Base-by-base conservation (phyloP, 345 rosid species). In the Eucalyptus urophylla region DNA sequence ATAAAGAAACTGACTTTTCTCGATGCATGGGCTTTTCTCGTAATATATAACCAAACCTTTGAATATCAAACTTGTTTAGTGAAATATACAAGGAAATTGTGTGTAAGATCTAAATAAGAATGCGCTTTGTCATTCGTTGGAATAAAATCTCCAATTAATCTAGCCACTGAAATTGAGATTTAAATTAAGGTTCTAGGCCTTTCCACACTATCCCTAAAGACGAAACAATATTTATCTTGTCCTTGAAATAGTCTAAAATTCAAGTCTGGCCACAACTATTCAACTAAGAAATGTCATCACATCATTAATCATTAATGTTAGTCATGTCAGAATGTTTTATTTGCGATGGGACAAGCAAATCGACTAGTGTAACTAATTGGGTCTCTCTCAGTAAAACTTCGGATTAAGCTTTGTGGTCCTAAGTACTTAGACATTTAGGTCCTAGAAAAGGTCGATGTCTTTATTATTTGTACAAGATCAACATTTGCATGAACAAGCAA, bases 341-440 rank as follows among this genome's bases (percentile, higher is more conserved):
- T 12, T 60, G 69, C 0, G 31, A 60, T 12, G 69, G 31, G 0
- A 29, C 16, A 60, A 60, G 31, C 8, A 0, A 60, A 60, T 60
- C 4, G 4, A 60, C 31, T 11, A 5, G 69, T 60, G 67, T 12
- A 11, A 27, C n/a, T 11, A 58, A 58, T 0, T 10, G 0, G 14
- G 65, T 58, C 29, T 29, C 69, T 60, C 31, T 13, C 0, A 6
- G 16, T 27, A 16, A 1, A 60, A 60, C 69, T 60, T 27, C 0
- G 69, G 0, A 27, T 60, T 27, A 8, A 60, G 15, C 31, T 27
- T 29, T 12, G 69, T 12, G 69, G 69, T 60, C 31, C 69, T 5
- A 60, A 27, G n/a, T 11, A 60, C 67, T 25, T 60, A 29, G 67
- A 60, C 31, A 60, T 27, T 12, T 27, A 12, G 1, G 69, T 3